Conservation (phyloP, 257 asterid genomes). For the Capsicum rhomboideum region DNA sequence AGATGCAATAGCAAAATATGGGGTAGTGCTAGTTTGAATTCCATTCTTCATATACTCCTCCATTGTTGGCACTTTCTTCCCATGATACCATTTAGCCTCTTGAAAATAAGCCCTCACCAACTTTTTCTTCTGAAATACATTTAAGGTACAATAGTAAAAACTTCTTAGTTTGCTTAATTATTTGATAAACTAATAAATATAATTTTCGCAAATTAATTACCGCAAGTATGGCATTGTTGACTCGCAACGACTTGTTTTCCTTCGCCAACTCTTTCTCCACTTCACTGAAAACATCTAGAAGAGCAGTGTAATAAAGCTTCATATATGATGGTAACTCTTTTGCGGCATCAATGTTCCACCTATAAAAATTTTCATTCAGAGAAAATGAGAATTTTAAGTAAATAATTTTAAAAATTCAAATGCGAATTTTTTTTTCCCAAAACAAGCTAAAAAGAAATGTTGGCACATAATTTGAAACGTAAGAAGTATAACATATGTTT, state of each 20-base stretch:
- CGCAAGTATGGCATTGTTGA: background rate
- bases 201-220: background rate
- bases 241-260: background rate
- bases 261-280: slow-evolving; percentile 9
- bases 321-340: slow-evolving; percentile 8
- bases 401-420: too few relatives aligned
- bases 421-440: too few relatives aligned
- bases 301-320: background rate
- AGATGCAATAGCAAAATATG: background rate
- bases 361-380: background rate
- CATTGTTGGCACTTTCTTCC: background rate
- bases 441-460: background rate
- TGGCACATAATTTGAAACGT: background rate
- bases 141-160: background rate
- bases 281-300: slow-evolving; percentile 8
- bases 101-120: slow-evolving; percentile 7
- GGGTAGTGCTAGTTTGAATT: background rate
- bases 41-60: slow-evolving; percentile 14
- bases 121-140: slow-evolving; percentile 23
- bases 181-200: too few relatives aligned
- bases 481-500: too few relatives aligned
- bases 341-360: slow-evolving; percentile 14
- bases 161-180: too few relatives aligned
- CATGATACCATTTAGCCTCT: slow-evolving; percentile 19
- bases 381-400: too few relatives aligned